These are phyloP conservation scores for Phytophthora macrochlamydospora DNA, from an alignment of 352 stramenopile species.

Conservation along the genomic window DNA sequence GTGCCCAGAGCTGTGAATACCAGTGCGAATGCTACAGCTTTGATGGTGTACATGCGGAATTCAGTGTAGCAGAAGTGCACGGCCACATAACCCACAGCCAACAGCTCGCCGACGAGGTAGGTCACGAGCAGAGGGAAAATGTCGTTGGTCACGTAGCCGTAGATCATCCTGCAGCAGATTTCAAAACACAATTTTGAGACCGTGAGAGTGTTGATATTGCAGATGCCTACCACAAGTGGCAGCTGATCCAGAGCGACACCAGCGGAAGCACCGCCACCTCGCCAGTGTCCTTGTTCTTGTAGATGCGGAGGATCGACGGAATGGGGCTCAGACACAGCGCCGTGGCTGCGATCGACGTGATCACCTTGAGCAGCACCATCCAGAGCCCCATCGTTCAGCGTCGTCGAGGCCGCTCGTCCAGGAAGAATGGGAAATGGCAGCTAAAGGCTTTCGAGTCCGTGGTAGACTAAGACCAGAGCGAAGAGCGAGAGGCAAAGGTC, in stretches of 20 bases:
- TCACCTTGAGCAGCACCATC: constrained; percentile 23
- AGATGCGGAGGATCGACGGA: constrained; percentile 21
- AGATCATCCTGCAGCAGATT: constrained; percentile 32
- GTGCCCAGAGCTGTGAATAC: constrained; percentile 26
- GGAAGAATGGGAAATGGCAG: neutral
- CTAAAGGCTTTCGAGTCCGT: neutral
- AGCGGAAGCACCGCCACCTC: constrained; percentile 29
- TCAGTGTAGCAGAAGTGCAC: constrained; percentile 29
- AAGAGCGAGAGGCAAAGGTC: too few species aligned
- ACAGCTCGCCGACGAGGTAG: constrained; percentile 34
- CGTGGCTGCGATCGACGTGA: constrained; percentile 27
- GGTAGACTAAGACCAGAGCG: neutral
- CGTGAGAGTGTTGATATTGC: neutral
- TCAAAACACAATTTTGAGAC: neutral
- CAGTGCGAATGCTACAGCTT: constrained; percentile 24
- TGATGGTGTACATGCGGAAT: constrained; percentile 17
- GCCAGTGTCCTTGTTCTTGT: constrained; percentile 22
- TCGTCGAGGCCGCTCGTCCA: neutral
- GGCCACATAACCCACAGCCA: constrained; percentile 25
- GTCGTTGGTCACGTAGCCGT: constrained; percentile 40
- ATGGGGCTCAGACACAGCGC: constrained; percentile 24
- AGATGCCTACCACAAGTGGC: constrained; percentile 18
- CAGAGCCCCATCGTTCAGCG: constrained; percentile 6
- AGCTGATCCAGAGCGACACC: constrained; percentile 24
- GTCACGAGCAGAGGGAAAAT: constrained; percentile 48